Base-by-base conservation (phyloP, 169 alveolate genomes). In the Eimeria praecox region DNA sequence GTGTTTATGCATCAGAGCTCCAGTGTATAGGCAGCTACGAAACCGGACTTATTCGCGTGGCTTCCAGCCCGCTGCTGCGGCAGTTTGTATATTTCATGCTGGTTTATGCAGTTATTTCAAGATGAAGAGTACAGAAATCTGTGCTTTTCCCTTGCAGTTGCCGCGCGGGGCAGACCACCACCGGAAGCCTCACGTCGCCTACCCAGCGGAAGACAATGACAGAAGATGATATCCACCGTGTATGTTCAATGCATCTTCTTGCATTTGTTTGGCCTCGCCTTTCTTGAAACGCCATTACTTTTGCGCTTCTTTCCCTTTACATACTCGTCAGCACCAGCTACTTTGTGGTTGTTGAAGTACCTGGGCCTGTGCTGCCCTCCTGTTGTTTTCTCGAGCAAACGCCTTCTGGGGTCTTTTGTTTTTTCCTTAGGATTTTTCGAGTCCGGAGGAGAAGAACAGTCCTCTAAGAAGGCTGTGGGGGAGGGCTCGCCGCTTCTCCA, bases 181-280 rank as follows among this genome's bases (percentile, higher is more conserved):
- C 9, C 16, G 92, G 80, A 33, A n/a, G 40, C 52, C 33, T 44
- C 40, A 3, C 91, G 27, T 2, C 49, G 30, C 71, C 82, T 42
- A 46, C 6, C 66, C 93, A 56, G 77, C 82, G 93, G 64, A 87
- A 87, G 80, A 87, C 93, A 5, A 69, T 87, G 64, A 87, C 93
- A 0, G 93, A 87, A n/a, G 93, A 87, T 46, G 93, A 87, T 83
- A 87, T 87, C 52, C 93, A 87, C 44, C 78, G 93, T 38, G 93
- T 87, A 49, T 8, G 93, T 27, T 54, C 56, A 3, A 20, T 54
- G 1, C 30, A 2, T 52, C 9, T 30, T 6, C 12, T 16, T 35
- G 35, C 59, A 20, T 80, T 52, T 83, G 30, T 54, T 83, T 35
- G 59, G 10, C 4, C 30, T 44, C 20, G 35, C 30, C 22, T n/a